Evolutionary conservation across 768 basidiomycete genomes (phyloP).

Genomic region (Pleurotus citrinopileatus): DNA sequence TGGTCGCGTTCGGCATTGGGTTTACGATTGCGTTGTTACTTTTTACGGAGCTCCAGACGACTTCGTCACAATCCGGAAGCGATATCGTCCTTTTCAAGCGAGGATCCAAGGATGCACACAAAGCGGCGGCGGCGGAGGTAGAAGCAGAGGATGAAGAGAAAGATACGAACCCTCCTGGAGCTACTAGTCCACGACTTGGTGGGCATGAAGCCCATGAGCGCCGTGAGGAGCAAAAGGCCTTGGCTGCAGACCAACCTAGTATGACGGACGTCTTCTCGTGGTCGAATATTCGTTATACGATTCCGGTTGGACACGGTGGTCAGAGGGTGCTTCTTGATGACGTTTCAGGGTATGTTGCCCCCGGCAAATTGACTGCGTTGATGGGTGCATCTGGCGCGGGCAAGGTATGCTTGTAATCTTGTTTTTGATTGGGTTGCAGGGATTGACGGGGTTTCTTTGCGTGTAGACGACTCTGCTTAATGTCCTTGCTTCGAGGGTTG

Average conservation of each 20-base stretch:
- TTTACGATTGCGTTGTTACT: slow-evolving; percentile 57
- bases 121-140: neutral
- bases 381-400: slow-evolving; percentile 62
- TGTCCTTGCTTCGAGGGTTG: slow-evolving; percentile 49
- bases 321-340: slow-evolving; percentile 57
- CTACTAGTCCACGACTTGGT: neutral
- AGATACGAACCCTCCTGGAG: neutral
- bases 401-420: slow-evolving; percentile 28
- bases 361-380: slow-evolving; percentile 75
- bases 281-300: slow-evolving; percentile 66
- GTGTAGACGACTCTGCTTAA: slow-evolving; percentile 54
- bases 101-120: slow-evolving; percentile 28
- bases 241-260: slow-evolving; percentile 38
- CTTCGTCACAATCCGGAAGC: slow-evolving; percentile 28
- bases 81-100: slow-evolving; percentile 64
- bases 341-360: slow-evolving; percentile 76
- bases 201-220: slow-evolving; percentile 13
- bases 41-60: slow-evolving; percentile 53
- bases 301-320: slow-evolving; percentile 46
- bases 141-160: slow-evolving; percentile 14
- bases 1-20: slow-evolving; percentile 59
- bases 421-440: slow-evolving; percentile 43
- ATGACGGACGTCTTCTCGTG: slow-evolving; percentile 77
- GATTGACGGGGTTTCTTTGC: slow-evolving; percentile 42
- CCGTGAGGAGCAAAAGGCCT: slow-evolving; percentile 23